Conservation (phyloP, 2,329 filamentous ascomycete species). For the Colletotrichum orbiculare region DNA sequence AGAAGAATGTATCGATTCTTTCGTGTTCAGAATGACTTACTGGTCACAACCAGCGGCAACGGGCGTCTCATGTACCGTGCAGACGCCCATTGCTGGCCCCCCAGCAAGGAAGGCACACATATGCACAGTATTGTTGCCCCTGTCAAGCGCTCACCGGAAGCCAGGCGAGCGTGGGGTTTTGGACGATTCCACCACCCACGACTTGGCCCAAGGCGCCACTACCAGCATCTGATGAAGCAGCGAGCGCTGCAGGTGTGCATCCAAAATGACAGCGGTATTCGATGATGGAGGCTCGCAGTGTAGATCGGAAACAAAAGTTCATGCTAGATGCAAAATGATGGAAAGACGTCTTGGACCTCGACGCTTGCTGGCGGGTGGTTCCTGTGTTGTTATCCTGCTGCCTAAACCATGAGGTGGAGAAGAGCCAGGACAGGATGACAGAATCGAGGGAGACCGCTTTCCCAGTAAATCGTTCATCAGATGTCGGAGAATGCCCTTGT, state of each 20-base stretch:
- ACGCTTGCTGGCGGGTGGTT: conserved; percentile 11
- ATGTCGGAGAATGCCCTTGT: conserved; percentile 28
- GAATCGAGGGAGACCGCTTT: conserved; percentile 22
- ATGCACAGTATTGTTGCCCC: not conserved
- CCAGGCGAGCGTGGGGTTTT: conserved; percentile 14
- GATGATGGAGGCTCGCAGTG: too few species aligned
- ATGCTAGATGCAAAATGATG: not conserved
- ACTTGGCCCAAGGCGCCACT: conserved; percentile 1
- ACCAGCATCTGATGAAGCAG: too few species aligned
- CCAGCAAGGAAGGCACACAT: not conserved
- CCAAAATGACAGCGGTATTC: too few species aligned
- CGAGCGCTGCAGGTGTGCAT: too few species aligned
- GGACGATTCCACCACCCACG: conserved; percentile 17
- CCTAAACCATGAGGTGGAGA: conserved; percentile 26
- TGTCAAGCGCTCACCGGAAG: conserved; percentile 8
- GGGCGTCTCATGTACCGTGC: too few species aligned
- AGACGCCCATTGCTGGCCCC: not conserved
- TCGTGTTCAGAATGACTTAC: too few species aligned
- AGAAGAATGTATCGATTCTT: too few species aligned
- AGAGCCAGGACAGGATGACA: conserved; percentile 20
- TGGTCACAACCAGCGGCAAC: too few species aligned
- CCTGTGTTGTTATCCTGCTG: conserved; percentile 30
- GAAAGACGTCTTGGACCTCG: not conserved
- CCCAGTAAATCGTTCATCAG: conserved; percentile 21
- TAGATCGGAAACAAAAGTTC: not conserved